phyloP scores from a whole-genome alignment of 78 protist genomes.

The Dictyostelium brefeldianum region DNA sequence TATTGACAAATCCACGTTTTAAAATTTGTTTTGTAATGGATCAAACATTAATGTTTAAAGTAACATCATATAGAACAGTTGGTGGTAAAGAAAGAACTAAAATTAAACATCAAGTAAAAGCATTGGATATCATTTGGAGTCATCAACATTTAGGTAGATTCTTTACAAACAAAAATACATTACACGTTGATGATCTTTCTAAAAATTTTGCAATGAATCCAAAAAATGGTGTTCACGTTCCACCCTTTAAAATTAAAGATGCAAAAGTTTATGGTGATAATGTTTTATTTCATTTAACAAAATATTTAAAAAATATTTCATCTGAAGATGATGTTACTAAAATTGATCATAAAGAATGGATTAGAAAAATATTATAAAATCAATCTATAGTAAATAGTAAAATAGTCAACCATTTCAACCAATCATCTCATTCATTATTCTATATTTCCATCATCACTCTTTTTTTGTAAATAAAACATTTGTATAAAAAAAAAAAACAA shows the following conservation, averaged over 20 bases:
- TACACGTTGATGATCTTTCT: conserved; percentile 76
- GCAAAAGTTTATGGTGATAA: conserved; percentile 9
- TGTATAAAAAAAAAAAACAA: background rate
- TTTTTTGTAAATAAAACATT: too few species aligned
- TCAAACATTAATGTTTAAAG: conserved; percentile 78
- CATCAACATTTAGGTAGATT: conserved; percentile 56
- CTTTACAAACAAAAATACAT: conserved; percentile 51
- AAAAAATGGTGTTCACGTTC: conserved; percentile 78
- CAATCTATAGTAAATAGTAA: background rate
- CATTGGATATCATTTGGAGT: conserved; percentile 76
- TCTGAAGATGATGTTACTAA: conserved; percentile 60
- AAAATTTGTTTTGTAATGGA: conserved; percentile 82
- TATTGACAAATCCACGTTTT: conserved; percentile 72
- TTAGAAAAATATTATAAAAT: conserved; percentile 21
- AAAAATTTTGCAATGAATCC: conserved; percentile 85
- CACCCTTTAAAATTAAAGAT: conserved; percentile 73
- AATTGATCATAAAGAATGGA: conserved; percentile 59
- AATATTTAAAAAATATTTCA: conserved; percentile 45
- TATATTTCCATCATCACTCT: too few species aligned
- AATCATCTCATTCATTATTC: too few species aligned
- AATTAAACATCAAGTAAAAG: conserved; percentile 74
- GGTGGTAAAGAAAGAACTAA: conserved; percentile 68
- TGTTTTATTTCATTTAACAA: conserved; percentile 37
- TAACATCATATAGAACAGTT: conserved; percentile 49
- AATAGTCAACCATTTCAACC: too few species aligned